Evolutionary conservation across 495 filamentous ascomycete species (phyloP).

Genomic region (Penicillium bialowiezense): DNA sequence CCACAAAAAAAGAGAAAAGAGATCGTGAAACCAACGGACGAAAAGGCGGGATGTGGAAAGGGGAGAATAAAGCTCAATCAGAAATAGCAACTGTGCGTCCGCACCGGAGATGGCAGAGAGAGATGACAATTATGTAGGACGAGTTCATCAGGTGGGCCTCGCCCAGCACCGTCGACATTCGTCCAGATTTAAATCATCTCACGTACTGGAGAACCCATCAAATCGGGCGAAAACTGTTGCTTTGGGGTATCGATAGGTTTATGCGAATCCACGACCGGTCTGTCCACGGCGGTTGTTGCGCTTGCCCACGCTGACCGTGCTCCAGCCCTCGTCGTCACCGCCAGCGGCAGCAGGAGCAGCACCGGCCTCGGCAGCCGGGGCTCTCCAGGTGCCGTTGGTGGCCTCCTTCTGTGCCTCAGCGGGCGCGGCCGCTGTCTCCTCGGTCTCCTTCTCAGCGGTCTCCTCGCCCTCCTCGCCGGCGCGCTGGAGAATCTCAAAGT

Average conservation of each 20-base stretch:
- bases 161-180: background rate
- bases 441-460: slow-evolving; percentile 35
- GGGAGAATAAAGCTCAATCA: slow-evolving; percentile 14
- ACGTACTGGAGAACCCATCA: slow-evolving; percentile 5
- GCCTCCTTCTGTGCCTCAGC: slow-evolving; percentile 36
- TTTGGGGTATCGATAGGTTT: slow-evolving; percentile 43
- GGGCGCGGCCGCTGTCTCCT: slow-evolving; percentile 24
- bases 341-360: slow-evolving; percentile 30
- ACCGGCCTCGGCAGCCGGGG: slow-evolving; percentile 34
- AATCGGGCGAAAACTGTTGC: slow-evolving; percentile 22
- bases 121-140: slow-evolving; percentile 17
- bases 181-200: slow-evolving; percentile 5
- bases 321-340: slow-evolving; percentile 72
- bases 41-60: slow-evolving; percentile 14
- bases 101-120: slow-evolving; percentile 4
- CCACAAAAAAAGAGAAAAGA: slow-evolving; percentile 21
- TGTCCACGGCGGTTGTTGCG: slow-evolving; percentile 52
- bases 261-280: slow-evolving; percentile 48
- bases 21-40: slow-evolving; percentile 23
- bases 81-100: slow-evolving; percentile 19
- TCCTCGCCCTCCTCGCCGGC: slow-evolving; percentile 42
- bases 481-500: slow-evolving; percentile 55
- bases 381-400: slow-evolving; percentile 42
- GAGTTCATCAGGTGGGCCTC: background rate
- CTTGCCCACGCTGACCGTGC: slow-evolving; percentile 60